These are phyloP conservation scores for Leishmania braziliensis DNA, from an alignment of 208 protist species.

Conservation along the genomic window DNA sequence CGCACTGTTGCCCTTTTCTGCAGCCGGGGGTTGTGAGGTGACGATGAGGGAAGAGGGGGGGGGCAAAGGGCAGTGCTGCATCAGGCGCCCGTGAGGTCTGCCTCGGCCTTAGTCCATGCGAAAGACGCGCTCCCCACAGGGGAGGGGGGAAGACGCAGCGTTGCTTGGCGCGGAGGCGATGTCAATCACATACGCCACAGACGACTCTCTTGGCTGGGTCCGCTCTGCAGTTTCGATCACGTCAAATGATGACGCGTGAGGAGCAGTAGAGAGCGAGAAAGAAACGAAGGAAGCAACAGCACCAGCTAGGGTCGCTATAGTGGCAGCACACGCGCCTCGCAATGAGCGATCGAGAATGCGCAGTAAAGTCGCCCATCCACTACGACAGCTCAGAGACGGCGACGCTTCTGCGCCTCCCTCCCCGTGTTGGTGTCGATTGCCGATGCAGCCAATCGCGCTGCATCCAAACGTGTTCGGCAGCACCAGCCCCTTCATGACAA, in stretches of 20 bases:
- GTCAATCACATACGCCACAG: background rate
- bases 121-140: too few relatives aligned
- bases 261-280: background rate
- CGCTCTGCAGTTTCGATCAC: background rate
- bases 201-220: background rate
- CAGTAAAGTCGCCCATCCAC: background rate
- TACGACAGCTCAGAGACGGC: background rate
- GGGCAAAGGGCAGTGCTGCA: background rate
- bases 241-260: background rate
- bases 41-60: background rate
- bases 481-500: background rate
- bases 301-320: background rate
- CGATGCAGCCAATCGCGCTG: background rate
- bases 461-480: background rate
- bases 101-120: too few relatives aligned
- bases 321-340: too few relatives aligned
- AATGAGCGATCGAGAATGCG: background rate
- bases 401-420: background rate
- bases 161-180: background rate
- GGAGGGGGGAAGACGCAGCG: background rate
- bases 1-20: background rate
- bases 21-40: background rate
- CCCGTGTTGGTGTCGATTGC: background rate
- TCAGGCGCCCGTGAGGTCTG: too few relatives aligned
- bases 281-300: background rate